Conservation (phyloP, 108 stramenopile genomes). For the Nannochloropsis gaditana region DNA sequence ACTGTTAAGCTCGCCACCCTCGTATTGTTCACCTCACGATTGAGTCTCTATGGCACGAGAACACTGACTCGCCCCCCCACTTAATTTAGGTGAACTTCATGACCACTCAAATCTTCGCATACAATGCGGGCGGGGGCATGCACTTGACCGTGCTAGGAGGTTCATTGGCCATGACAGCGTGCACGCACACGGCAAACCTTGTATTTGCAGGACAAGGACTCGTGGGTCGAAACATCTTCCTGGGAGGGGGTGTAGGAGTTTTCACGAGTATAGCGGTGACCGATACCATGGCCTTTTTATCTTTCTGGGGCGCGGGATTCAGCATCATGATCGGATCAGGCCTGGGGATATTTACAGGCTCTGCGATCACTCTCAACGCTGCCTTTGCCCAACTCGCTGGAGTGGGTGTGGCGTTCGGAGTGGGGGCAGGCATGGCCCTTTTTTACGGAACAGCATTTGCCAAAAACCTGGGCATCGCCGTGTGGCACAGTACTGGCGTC, state of each 20-base stretch:
- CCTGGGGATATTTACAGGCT: not conserved
- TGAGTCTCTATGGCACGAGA: no score
- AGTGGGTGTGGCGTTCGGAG: not conserved
- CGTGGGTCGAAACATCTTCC: not conserved
- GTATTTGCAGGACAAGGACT: not conserved
- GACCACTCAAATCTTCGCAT: not conserved
- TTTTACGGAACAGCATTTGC: not conserved
- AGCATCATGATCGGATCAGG: not conserved
- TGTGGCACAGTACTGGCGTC: not conserved
- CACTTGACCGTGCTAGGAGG: not conserved
- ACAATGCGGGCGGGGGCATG: not conserved
- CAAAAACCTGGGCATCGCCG: not conserved
- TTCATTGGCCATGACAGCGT: not conserved
- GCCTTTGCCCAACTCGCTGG: not conserved
- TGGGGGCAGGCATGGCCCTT: not conserved
- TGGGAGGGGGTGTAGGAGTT: not conserved
- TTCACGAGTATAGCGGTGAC: not conserved
- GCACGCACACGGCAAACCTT: not conserved
- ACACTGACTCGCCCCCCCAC: not conserved
- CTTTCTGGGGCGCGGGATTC: constrained; percentile 1
- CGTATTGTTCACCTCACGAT: not conserved
- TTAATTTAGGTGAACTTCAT: not conserved
- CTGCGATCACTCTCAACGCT: not conserved
- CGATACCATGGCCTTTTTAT: not conserved
- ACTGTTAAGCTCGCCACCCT: not conserved